Percentiles rank a stretch among this genome's conserved stretches.
Evolutionary conservation across 371 early-diverging fungal species (phyloP).

Genomic region (Haplosporangium sp.): DNA sequence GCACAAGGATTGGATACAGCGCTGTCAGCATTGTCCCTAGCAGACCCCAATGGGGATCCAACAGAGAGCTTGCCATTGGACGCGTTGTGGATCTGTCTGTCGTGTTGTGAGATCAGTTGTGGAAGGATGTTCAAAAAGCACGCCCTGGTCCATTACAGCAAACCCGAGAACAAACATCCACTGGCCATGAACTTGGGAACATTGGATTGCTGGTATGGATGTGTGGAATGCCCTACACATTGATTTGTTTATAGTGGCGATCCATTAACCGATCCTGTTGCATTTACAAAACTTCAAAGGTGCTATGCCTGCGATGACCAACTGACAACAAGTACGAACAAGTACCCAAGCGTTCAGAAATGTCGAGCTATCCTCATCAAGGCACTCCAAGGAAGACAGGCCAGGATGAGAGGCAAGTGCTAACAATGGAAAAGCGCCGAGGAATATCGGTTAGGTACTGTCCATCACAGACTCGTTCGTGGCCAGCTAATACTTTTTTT

Average conservation of each 20-base stretch:
- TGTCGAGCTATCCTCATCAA: conserved; percentile 25
- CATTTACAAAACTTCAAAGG: conserved; percentile 21
- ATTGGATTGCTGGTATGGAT: conserved; percentile 43
- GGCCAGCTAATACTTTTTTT: conserved; percentile 3
- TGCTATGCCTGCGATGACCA: conserved; percentile 50
- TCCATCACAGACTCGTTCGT: not conserved
- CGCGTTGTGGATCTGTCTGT: conserved; percentile 53
- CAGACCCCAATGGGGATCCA: conserved; percentile 1
- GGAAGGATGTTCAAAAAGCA: conserved; percentile 43
- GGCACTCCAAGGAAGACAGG: conserved; percentile 24
- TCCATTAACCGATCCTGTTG: not conserved
- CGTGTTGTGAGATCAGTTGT: conserved; percentile 49
- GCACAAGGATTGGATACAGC: conserved; percentile 9
- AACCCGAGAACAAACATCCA: conserved; percentile 25
- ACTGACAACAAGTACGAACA: conserved; percentile 28
- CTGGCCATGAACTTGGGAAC: conserved; percentile 44
- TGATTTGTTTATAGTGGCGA: not conserved
- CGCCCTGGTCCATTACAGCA: conserved; percentile 27
- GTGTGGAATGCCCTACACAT: not conserved
- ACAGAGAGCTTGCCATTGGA: conserved; percentile 23
- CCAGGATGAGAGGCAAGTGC: conserved; percentile 28
- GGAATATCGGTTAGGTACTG: not conserved
- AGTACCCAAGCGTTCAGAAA: conserved; percentile 35
- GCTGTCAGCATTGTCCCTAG: not conserved
- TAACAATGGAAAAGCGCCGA: too few relatives aligned